Percentiles rank a stretch among this genome's conserved stretches.
Evolutionary conservation across 345 rosid species (phyloP).

Genomic region (Sisymbrium altissimum): DNA sequence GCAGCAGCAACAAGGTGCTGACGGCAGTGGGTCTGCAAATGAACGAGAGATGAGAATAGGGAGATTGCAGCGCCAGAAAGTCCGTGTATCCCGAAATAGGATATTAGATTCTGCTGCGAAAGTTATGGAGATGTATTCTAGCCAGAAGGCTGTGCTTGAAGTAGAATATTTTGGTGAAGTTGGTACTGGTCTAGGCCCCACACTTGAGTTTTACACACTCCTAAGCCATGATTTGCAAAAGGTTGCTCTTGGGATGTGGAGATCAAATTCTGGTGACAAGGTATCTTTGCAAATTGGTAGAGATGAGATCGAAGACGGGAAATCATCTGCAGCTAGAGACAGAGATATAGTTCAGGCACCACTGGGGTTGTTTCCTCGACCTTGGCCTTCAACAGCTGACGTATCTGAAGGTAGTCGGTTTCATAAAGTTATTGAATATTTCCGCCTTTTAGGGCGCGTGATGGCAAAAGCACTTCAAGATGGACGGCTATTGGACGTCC

Average conservation of each 20-base stretch:
- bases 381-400: slow-evolving; percentile 81
- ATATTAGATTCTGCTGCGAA: slow-evolving; percentile 98
- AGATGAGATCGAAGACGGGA: slow-evolving; percentile 49
- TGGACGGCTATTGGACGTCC: slow-evolving; percentile 91
- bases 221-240: slow-evolving; percentile 93
- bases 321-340: slow-evolving; percentile 38
- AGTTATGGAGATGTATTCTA: slow-evolving; percentile 99
- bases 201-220: slow-evolving; percentile 95
- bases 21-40: slow-evolving; percentile 73
- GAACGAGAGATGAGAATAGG: slow-evolving; percentile 96
- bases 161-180: slow-evolving; percentile 99
- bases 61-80: slow-evolving; percentile 96
- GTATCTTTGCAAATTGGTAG: slow-evolving; percentile 54
- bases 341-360: slow-evolving; percentile 68
- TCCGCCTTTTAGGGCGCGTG: slow-evolving; percentile 90
- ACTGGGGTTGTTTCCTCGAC: slow-evolving; percentile 90
- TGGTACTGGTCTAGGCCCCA: slow-evolving; percentile 99
- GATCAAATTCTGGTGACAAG: slow-evolving; percentile 59
- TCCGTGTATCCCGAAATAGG: slow-evolving; percentile 95
- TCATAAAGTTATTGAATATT: slow-evolving; percentile 68
- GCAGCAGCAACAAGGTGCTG: slow-evolving; percentile 99
- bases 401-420: slow-evolving; percentile 74
- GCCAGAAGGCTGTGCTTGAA: slow-evolving; percentile 98
- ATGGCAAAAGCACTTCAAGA: slow-evolving; percentile 99
- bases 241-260: slow-evolving; percentile 87